phyloP scores from a whole-genome alignment of 306 rosid species.

The Malus orientalis region DNA sequence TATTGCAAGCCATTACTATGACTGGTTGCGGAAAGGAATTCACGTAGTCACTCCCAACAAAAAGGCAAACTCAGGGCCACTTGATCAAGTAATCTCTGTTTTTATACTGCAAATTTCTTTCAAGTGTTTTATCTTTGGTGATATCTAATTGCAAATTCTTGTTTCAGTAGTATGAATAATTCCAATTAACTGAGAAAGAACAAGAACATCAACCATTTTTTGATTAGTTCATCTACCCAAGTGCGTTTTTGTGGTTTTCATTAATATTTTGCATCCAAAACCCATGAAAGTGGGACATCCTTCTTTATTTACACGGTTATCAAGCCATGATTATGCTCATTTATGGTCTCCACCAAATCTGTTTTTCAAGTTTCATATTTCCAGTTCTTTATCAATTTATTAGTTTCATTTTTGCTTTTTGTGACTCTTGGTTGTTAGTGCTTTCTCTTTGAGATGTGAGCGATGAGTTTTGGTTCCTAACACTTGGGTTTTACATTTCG shows the following conservation, averaged over 20 bases:
- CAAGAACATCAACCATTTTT: not conserved
- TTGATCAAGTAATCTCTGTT: conserved; percentile 62
- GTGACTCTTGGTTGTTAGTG: not conserved
- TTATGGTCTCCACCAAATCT: not conserved
- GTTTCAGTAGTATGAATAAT: not conserved
- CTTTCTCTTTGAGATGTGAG: not conserved
- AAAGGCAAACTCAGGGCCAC: conserved; percentile 96
- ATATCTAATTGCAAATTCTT: not conserved
- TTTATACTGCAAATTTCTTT: not conserved
- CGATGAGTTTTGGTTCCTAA: not conserved
- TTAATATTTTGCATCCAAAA: not conserved
- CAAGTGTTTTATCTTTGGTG: not conserved
- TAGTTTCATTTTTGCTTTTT: not conserved
- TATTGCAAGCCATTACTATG: conserved; percentile 75
- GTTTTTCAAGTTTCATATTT: not conserved
- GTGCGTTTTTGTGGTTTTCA: not conserved
- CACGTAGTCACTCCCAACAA: conserved; percentile 95
- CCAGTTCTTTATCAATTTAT: not conserved
- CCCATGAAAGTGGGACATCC: not conserved
- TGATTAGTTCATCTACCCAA: not conserved
- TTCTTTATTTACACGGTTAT: not conserved
- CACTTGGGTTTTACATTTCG: not conserved
- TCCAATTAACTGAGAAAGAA: not conserved
- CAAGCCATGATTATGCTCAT: not conserved
- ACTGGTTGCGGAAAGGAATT: conserved; percentile 88